phyloP scores from a whole-genome alignment of 192 early-diverging fungal species.

The Podila horticola region DNA sequence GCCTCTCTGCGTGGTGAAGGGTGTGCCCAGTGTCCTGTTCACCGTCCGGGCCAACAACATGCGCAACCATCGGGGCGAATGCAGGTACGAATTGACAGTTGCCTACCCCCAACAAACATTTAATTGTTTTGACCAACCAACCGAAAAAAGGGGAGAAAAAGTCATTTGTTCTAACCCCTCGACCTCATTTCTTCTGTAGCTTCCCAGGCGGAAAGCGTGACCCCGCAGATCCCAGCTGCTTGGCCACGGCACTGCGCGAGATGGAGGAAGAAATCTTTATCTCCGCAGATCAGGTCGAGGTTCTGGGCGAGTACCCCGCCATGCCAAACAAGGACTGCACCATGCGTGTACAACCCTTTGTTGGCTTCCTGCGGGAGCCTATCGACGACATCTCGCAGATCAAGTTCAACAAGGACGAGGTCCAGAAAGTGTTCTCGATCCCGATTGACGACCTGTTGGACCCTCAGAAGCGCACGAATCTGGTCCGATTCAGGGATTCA shows the following conservation, averaged over 20 bases:
- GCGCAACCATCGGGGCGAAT: conserved; percentile 82
- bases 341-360: conserved; percentile 69
- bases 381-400: conserved; percentile 54
- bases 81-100: conserved; percentile 57
- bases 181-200: conserved; percentile 26
- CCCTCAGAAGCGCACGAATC: conserved; percentile 38
- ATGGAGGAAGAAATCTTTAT: conserved; percentile 85
- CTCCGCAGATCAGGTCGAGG: conserved; percentile 45
- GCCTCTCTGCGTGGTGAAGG: conserved; percentile 73
- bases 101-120: not conserved
- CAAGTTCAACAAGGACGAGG: conserved; percentile 71
- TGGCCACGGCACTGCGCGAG: conserved; percentile 82
- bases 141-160: not conserved
- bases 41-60: conserved; percentile 75
- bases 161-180: not conserved
- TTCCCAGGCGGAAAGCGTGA: conserved; percentile 84
- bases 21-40: conserved; percentile 76
- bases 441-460: conserved; percentile 74
- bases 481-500: conserved; percentile 63
- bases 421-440: conserved; percentile 74
- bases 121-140: not conserved
- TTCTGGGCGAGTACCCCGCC: conserved; percentile 70
- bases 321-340: conserved; percentile 70
- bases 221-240: conserved; percentile 59
- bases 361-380: conserved; percentile 61